Evolutionary conservation across 2,329 filamentous ascomycete species (phyloP).

Genomic region (Botrytis fragariae): DNA sequence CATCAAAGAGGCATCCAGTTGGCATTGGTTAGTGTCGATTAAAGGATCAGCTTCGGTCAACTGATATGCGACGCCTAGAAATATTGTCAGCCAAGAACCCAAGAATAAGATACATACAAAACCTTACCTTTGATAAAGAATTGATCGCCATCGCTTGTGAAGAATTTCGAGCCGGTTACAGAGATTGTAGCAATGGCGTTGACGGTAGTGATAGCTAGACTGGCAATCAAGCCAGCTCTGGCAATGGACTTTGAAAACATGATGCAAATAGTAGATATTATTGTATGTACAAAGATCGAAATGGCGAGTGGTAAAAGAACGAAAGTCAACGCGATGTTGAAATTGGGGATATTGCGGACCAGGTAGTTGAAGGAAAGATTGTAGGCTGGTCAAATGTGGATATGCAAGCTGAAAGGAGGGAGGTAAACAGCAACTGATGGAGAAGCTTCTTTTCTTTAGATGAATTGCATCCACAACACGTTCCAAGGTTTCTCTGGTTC

Average conservation of each 20-base stretch:
- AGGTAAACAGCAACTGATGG: not conserved
- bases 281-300: conserved; percentile 16
- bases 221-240: conserved; percentile 30
- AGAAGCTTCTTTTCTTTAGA: not conserved
- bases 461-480: conserved; percentile 3
- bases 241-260: conserved; percentile 33
- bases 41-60: conserved; percentile 67
- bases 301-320: conserved; percentile 1
- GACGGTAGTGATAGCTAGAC: conserved; percentile 30
- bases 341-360: not conserved
- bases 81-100: conserved; percentile 23
- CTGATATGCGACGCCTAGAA: conserved; percentile 70
- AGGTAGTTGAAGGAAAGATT: conserved; percentile 7
- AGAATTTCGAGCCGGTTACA: conserved; percentile 77
- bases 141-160: conserved; percentile 74
- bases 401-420: not conserved
- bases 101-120: not conserved
- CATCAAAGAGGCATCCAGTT: conserved; percentile 74
- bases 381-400: conserved; percentile 3
- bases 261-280: conserved; percentile 11
- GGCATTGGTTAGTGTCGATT: conserved; percentile 71
- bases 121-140: conserved; percentile 76
- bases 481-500: not conserved
- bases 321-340: conserved; percentile 1
- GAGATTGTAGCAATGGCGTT: conserved; percentile 49